phyloP scores from a whole-genome alignment of 768 basidiomycete species.

The Lentinus brumalis region DNA sequence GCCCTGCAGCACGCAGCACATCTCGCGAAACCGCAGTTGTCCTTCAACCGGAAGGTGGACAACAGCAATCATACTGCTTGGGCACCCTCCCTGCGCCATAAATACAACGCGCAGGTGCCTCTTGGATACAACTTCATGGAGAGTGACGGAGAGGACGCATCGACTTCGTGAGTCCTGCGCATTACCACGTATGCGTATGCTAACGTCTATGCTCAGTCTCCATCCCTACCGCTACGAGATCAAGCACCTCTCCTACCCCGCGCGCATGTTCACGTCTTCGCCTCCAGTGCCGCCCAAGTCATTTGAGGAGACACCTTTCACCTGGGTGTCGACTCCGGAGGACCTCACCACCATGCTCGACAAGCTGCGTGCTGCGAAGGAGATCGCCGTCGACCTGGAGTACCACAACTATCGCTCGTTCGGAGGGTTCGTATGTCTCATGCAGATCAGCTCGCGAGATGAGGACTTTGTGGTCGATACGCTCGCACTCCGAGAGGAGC shows the following conservation, averaged over 20 bases:
- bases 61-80: slow-evolving; percentile 62
- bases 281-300: slow-evolving; percentile 55
- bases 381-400: slow-evolving; percentile 94
- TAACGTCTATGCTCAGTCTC: slow-evolving; percentile 8
- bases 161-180: slow-evolving; percentile 33
- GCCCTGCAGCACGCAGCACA: slow-evolving; percentile 73
- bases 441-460: slow-evolving; percentile 85
- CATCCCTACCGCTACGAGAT: slow-evolving; percentile 93
- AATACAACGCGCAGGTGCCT: slow-evolving; percentile 84
- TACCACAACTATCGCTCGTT: slow-evolving; percentile 89
- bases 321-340: slow-evolving; percentile 64
- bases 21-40: slow-evolving; percentile 80
- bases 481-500: slow-evolving; percentile 69
- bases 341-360: slow-evolving; percentile 65
- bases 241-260: slow-evolving; percentile 68
- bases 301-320: slow-evolving; percentile 69
- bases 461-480: slow-evolving; percentile 89
- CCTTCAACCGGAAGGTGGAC: slow-evolving; percentile 61
- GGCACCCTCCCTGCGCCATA: slow-evolving; percentile 69
- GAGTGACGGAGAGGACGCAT: slow-evolving; percentile 27
- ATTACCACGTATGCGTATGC: background rate
- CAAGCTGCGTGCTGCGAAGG: slow-evolving; percentile 61
- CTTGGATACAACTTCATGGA: slow-evolving; percentile 61
- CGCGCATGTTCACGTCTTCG: slow-evolving; percentile 58
- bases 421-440: slow-evolving; percentile 86